These are phyloP conservation scores for Wickerhamiella dianesei DNA, from an alignment of 805 yeast species.

Conservation along the genomic window DNA sequence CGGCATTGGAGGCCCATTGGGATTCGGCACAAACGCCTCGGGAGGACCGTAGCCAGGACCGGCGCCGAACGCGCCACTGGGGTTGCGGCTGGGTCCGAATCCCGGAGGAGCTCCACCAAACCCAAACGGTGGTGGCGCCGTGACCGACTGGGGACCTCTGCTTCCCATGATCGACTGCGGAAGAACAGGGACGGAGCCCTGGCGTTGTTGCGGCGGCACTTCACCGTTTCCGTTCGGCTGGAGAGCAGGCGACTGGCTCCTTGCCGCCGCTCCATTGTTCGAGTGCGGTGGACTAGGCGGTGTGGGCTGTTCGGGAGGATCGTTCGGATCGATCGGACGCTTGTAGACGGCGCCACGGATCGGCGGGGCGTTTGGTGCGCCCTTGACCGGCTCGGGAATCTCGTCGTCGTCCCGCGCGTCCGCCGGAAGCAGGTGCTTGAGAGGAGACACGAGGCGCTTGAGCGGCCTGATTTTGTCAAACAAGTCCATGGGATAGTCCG, in stretches of 20 bases:
- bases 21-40: neutral
- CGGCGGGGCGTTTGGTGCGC: constrained; percentile 86
- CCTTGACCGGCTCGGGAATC: constrained; percentile 69
- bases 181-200: neutral
- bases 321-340: constrained; percentile 59
- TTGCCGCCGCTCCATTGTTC: constrained; percentile 11
- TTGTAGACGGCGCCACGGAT: constrained; percentile 79
- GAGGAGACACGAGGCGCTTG: constrained; percentile 67
- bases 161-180: neutral
- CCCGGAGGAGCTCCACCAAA: neutral
- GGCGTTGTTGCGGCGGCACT: neutral
- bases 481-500: constrained; percentile 31
- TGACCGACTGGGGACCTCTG: neutral
- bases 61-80: neutral
- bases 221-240: neutral
- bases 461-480: constrained; percentile 74
- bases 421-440: constrained; percentile 60
- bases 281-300: constrained; percentile 23
- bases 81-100: neutral
- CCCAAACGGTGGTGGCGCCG: neutral
- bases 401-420: constrained; percentile 62
- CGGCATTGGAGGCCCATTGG: constrained; percentile 7
- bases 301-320: constrained; percentile 64
- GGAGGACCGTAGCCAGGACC: neutral
- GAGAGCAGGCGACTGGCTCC: constrained; percentile 1